These are phyloP conservation scores for Paraglomus brasilianum DNA, from an alignment of 192 early-diverging fungal species.

Conservation along the genomic window DNA sequence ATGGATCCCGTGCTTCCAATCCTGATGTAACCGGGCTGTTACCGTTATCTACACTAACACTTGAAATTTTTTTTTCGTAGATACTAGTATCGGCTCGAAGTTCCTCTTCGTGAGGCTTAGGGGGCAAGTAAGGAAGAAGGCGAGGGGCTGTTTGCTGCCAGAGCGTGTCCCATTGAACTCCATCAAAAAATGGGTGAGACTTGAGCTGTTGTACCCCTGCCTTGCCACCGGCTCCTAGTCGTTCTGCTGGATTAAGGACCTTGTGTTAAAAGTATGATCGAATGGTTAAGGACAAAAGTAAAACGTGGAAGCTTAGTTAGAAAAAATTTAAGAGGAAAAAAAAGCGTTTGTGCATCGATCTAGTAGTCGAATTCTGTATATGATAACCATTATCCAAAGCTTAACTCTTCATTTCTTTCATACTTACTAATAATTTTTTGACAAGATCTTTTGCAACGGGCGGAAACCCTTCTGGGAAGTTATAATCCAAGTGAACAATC, in stretches of 20 bases:
- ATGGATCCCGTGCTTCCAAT: slow-evolving; percentile 41
- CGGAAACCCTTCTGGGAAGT: slow-evolving; percentile 75
- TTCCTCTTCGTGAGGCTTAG: slow-evolving; percentile 36
- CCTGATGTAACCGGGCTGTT: slow-evolving; percentile 21
- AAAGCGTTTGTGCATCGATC: too few relatives aligned
- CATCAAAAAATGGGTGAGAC: slow-evolving; percentile 77
- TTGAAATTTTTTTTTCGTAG: slow-evolving; percentile 31
- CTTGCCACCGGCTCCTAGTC: slow-evolving; percentile 60
- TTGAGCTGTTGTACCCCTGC: slow-evolving; percentile 61
- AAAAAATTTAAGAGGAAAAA: too few relatives aligned
- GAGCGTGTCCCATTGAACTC: slow-evolving; percentile 70
- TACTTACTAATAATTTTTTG: slow-evolving; percentile 60
- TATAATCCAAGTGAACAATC: slow-evolving; percentile 85
- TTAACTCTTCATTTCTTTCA: neutral
- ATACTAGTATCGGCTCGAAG: slow-evolving; percentile 35
- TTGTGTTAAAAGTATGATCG: neutral
- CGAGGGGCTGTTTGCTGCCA: slow-evolving; percentile 53
- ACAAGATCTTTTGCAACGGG: slow-evolving; percentile 73
- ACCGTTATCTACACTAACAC: slow-evolving; percentile 14
- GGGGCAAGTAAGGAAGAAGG: slow-evolving; percentile 43
- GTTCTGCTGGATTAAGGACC: slow-evolving; percentile 56
- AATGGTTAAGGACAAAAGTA: too few relatives aligned
- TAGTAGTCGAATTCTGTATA: too few relatives aligned
- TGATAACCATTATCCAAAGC: too few relatives aligned
- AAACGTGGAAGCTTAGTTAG: too few relatives aligned